A percentile compares a stretch with the other conserved stretches of the same genome.
Conservation (phyloP, 2,329 filamentous ascomycete genomes). For the Penicillium vulpinum region DNA sequence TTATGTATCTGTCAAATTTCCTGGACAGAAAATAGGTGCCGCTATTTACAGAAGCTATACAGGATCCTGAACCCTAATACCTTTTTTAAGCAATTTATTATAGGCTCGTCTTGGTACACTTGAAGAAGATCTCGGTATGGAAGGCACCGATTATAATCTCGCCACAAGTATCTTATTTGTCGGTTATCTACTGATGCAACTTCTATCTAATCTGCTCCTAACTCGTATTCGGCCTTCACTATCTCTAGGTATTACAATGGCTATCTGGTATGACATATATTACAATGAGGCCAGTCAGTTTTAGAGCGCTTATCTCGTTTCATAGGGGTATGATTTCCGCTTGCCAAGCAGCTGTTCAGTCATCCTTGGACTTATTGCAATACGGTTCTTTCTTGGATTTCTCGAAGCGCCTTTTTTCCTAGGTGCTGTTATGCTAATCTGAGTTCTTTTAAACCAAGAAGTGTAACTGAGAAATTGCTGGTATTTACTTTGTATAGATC, state of each 20-base stretch:
- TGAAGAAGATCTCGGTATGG: conserved; percentile 56
- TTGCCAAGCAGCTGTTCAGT: conserved; percentile 38
- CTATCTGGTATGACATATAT: conserved; percentile 26
- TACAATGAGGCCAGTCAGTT: no score
- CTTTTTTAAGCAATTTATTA: conserved; percentile 47
- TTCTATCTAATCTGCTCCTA: conserved; percentile 61
- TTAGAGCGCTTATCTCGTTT: background rate
- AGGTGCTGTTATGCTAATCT: conserved; percentile 62
- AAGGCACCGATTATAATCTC: conserved; percentile 59
- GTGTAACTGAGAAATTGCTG: no score
- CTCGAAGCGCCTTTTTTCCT: conserved; percentile 56
- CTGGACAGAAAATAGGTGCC: conserved; percentile 31
- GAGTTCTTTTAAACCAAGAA: background rate
- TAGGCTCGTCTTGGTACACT: conserved; percentile 57
- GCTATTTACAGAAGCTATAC: background rate
- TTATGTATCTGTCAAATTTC: conserved; percentile 37
- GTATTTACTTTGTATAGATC: conserved; percentile 39
- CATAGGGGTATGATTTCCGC: conserved; percentile 34
- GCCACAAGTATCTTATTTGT: conserved; percentile 59
- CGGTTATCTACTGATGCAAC: conserved; percentile 61
- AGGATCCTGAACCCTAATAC: background rate
- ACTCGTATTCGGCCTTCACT: conserved; percentile 55
- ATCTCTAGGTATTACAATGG: conserved; percentile 51
- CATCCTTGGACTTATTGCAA: conserved; percentile 44
- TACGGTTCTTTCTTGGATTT: conserved; percentile 45